Conservation (phyloP, 768 basidiomycete genomes). For the Lactifluus volemus region DNA sequence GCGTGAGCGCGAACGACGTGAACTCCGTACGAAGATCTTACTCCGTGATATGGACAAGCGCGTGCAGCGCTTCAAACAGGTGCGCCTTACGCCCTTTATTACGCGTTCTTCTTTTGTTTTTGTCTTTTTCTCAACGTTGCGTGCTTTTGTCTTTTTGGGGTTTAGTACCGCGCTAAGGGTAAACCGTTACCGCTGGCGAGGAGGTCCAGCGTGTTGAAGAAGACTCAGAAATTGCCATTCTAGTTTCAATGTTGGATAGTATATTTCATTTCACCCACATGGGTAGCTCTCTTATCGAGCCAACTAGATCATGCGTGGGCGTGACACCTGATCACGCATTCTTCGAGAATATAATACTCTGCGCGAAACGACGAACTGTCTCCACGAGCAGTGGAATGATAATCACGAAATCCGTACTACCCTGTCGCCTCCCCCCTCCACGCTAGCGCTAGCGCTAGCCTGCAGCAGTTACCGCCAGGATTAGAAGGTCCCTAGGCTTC, state of each 20-base stretch:
- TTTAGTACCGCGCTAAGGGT: constrained; percentile 16
- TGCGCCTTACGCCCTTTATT: constrained; percentile 21
- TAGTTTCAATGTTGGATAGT: not conserved
- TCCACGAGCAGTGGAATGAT: not conserved
- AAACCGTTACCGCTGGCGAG: constrained; percentile 17
- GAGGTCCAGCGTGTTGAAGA: constrained; percentile 12
- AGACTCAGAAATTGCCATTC: constrained; percentile 19
- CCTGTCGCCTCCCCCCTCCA: not conserved
- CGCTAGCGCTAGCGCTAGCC: not conserved
- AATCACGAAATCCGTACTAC: not conserved
- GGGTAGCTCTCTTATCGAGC: not conserved
- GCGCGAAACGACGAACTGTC: not conserved
- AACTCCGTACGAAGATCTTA: constrained; percentile 42
- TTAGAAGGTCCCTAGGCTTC: constrained; percentile 3
- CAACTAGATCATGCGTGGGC: not conserved
- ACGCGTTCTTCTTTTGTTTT: not conserved
- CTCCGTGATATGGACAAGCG: constrained; percentile 65
- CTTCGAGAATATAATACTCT: constrained; percentile 6
- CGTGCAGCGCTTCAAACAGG: constrained; percentile 57
- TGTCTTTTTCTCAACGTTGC: not conserved
- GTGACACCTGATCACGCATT: not conserved
- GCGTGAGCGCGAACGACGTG: constrained; percentile 41
- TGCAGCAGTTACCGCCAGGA: not conserved
- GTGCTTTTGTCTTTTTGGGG: not conserved
- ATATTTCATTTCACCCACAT: not conserved